phyloP scores from a whole-genome alignment of 225 moss, liverwort and hornwort species.

The Marchantia polymorpha region DNA sequence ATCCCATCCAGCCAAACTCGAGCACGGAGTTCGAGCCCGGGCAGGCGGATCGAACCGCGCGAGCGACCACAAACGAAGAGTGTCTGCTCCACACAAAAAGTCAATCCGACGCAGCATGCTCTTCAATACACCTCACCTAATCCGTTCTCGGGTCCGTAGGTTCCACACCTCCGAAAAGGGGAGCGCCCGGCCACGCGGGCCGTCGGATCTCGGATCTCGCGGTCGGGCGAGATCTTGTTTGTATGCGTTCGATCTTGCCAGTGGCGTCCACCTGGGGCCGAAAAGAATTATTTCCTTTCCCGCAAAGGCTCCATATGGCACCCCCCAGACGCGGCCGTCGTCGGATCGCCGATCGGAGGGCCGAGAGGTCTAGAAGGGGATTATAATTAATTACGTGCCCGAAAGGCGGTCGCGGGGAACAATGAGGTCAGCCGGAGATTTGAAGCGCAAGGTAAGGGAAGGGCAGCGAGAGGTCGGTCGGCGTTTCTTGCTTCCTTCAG shows the following conservation, averaged over 20 bases:
- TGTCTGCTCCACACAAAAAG: conserved; percentile 14
- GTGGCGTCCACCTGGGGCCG: not conserved
- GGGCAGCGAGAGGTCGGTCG: conserved; percentile 8
- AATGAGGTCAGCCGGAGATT: conserved; percentile 3
- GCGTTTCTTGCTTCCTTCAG: conserved; percentile 20
- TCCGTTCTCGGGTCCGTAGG: not conserved
- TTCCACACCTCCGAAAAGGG: not conserved
- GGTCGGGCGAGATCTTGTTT: not conserved
- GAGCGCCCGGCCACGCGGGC: not conserved
- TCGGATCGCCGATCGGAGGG: not conserved
- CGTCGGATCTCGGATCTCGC: not conserved
- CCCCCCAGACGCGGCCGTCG: not conserved
- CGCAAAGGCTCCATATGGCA: not conserved
- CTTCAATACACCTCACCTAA: conserved; percentile 13
- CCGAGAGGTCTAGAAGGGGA: not conserved
- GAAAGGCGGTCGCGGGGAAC: too few relatives aligned
- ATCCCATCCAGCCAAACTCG: not conserved
- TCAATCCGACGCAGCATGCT: not conserved
- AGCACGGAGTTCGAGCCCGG: not conserved
- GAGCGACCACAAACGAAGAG: not conserved
- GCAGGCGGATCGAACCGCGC: not conserved
- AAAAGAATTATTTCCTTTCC: not conserved
- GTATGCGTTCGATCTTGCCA: not conserved
- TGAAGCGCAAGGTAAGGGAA: not conserved
- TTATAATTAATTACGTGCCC: not conserved